A percentile compares a stretch with the other conserved stretches of the same genome.
Conservation (phyloP, 176 grass and related monocot species). For the Microstegium vimineum region DNA sequence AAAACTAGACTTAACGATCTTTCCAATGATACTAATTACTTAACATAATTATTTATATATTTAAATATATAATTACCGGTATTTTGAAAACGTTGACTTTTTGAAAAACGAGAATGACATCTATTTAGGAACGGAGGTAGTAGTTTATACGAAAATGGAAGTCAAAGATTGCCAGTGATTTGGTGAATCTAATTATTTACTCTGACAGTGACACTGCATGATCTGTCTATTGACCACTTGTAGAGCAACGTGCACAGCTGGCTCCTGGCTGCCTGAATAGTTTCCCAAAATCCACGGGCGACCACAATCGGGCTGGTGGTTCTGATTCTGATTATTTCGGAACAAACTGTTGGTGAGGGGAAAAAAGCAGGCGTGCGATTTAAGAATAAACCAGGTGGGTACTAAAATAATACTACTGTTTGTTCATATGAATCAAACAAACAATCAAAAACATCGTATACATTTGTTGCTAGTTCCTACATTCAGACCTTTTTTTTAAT, state of each 20-base stretch:
- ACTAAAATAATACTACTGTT: not conserved
- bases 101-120: too few species aligned
- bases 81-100: too few species aligned
- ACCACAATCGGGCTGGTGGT: too few species aligned
- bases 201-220: not conserved
- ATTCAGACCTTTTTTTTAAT: too few species aligned
- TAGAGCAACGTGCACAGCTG: not conserved
- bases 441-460: conserved; percentile 8
- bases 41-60: too few species aligned
- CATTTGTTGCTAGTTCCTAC: not conserved
- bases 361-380: not conserved
- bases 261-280: not conserved
- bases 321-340: too few species aligned
- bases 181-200: not conserved
- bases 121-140: too few species aligned
- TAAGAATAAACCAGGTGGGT: not conserved
- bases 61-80: too few species aligned
- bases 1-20: too few species aligned
- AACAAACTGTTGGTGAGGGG: not conserved
- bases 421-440: too few species aligned
- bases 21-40: too few species aligned
- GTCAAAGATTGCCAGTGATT: not conserved
- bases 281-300: not conserved
- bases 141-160: too few species aligned
- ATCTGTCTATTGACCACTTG: not conserved